These are phyloP conservation scores for Pleurotus djamor DNA, from an alignment of 768 basidiomycete species.

Conservation along the genomic window DNA sequence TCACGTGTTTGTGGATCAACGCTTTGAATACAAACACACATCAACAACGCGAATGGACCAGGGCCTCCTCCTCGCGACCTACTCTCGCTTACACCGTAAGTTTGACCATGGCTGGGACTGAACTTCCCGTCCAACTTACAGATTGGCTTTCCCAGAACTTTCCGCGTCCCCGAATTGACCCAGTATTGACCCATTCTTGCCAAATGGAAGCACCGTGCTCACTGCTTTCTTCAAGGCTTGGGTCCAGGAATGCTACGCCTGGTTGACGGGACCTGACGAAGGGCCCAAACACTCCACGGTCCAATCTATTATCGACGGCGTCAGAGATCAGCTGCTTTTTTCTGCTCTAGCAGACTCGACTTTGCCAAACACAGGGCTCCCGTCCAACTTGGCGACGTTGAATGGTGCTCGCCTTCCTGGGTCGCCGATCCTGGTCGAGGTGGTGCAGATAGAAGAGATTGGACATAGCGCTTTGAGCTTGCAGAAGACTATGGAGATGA, in stretches of 20 bases:
- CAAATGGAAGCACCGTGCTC: background rate
- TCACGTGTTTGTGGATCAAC: constrained; percentile 1
- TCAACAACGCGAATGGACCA: background rate
- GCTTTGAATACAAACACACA: background rate
- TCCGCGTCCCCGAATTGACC: constrained; percentile 1
- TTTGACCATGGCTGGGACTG: too few species aligned
- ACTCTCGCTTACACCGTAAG: background rate
- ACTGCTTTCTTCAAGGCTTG: background rate
- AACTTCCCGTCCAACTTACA: background rate
- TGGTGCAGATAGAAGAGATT: constrained; percentile 79
- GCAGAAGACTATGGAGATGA: constrained; percentile 52
- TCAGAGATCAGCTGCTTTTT: constrained; percentile 67
- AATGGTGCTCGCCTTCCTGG: constrained; percentile 32
- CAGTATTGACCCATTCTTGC: background rate
- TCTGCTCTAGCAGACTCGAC: constrained; percentile 77
- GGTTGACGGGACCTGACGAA: background rate
- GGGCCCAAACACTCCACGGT: background rate
- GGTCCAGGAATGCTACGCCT: constrained; percentile 5
- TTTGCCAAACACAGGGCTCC: constrained; percentile 67
- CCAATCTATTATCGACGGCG: constrained; percentile 44
- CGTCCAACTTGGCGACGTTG: constrained; percentile 33
- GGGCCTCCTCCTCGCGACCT: background rate
- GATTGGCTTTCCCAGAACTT: background rate
- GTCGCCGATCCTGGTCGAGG: constrained; percentile 68
- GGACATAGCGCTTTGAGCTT: constrained; percentile 81